Percentiles rank a stretch among this genome's conserved stretches.
Conservation (phyloP, 148 eudicot species). For the Suaeda aralocaspica region DNA sequence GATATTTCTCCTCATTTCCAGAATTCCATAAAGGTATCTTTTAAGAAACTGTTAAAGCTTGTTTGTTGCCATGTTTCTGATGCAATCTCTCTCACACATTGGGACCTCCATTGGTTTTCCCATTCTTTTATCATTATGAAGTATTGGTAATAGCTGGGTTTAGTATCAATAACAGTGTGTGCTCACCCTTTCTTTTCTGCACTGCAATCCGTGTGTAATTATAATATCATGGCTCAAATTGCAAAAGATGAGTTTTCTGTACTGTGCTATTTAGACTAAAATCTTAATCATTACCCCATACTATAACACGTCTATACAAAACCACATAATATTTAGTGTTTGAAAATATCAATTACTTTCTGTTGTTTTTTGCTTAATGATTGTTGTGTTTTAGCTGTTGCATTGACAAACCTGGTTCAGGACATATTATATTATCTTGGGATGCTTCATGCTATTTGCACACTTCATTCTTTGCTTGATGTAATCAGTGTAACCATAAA, state of each 20-base stretch:
- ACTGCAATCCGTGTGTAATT: not conserved
- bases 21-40: slow-evolving; percentile 56
- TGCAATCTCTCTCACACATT: not conserved
- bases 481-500: not conserved
- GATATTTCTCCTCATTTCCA: slow-evolving; percentile 64
- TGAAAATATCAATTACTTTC: not conserved
- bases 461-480: not conserved
- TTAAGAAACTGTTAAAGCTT: not conserved
- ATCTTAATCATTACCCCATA: not conserved
- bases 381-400: not conserved
- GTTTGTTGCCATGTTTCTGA: not conserved
- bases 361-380: not conserved
- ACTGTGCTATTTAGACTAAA: not conserved
- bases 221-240: no score
- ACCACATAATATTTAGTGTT: not conserved
- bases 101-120: not conserved
- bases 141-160: not conserved
- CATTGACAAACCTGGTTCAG: not conserved
- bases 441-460: not conserved
- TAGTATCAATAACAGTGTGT: not conserved
- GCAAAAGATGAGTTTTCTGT: not conserved
- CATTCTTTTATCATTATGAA: not conserved
- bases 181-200: not conserved
- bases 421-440: not conserved
- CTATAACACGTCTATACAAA: not conserved